Percentiles rank a stretch among this genome's conserved stretches.
These are phyloP conservation scores for Scutellaria baicalensis DNA, from an alignment of 257 asterid species.

Conservation along the genomic window DNA sequence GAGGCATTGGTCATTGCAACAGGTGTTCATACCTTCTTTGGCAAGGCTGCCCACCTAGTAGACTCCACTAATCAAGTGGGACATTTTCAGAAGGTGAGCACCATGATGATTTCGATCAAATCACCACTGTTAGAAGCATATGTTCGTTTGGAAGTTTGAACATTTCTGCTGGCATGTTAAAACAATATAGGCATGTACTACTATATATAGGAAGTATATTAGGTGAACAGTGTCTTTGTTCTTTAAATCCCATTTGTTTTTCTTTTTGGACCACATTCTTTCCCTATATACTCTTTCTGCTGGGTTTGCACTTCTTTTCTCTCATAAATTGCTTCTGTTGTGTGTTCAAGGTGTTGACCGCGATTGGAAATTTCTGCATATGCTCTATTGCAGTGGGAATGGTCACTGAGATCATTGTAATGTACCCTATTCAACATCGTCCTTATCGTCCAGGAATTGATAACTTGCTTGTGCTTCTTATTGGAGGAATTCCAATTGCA, in stretches of 20 bases:
- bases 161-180: background rate
- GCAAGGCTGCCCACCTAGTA: conserved; percentile 86
- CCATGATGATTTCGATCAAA: background rate
- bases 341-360: conserved; percentile 54
- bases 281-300: background rate
- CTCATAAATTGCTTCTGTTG: conserved; percentile 6
- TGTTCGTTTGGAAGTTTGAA: background rate
- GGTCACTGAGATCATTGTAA: conserved; percentile 60
- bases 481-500: conserved; percentile 91
- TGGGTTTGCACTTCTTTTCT: background rate
- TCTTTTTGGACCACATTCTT: background rate
- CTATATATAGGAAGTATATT: background rate
- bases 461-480: conserved; percentile 68
- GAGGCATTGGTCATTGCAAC: conserved; percentile 84
- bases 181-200: background rate
- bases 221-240: background rate
- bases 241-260: background rate
- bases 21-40: conserved; percentile 79
- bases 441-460: conserved; percentile 69
- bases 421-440: conserved; percentile 81
- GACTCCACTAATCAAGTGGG: conserved; percentile 80
- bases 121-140: background rate
- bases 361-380: conserved; percentile 76
- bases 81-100: conserved; percentile 71
- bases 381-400: conserved; percentile 74